Conservation (phyloP, 768 basidiomycete genomes). For the Termitomyces sp. region DNA sequence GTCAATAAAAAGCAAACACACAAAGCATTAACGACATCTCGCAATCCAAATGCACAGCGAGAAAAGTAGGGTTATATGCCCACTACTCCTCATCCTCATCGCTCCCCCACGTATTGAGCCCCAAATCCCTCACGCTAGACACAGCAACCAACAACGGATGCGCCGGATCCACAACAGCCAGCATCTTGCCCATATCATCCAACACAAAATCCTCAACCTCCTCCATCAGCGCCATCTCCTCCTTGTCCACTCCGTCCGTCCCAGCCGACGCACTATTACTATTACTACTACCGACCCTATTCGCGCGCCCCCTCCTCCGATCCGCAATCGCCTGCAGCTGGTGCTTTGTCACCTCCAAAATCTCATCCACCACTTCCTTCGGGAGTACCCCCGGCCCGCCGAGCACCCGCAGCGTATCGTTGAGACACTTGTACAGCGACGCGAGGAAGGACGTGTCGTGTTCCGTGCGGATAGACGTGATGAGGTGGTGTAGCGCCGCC, state of each 20-base stretch:
- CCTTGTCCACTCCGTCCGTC: constrained; percentile 39
- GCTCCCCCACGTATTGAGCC: constrained; percentile 45
- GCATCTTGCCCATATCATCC: constrained; percentile 73
- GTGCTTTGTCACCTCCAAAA: constrained; percentile 67
- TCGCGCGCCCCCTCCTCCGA: constrained; percentile 51
- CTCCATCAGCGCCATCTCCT: constrained; percentile 69
- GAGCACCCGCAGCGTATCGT: constrained; percentile 56
- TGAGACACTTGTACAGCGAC: constrained; percentile 70
- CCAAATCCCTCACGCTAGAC: constrained; percentile 68
- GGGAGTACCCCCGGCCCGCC: constrained; percentile 52
- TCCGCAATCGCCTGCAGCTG: constrained; percentile 71
- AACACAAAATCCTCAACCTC: constrained; percentile 82
- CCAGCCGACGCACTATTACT: not conserved
- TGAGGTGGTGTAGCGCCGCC: constrained; percentile 63
- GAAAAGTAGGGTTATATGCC: no score
- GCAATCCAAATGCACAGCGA: no score
- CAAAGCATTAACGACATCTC: no score
- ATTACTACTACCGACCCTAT: no score
- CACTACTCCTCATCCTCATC: constrained; percentile 36
- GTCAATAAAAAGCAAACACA: no score
- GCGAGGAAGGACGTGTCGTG: constrained; percentile 74
- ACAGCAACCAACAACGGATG: constrained; percentile 70
- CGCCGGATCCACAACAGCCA: constrained; percentile 48
- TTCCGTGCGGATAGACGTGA: constrained; percentile 62
- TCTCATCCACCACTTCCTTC: constrained; percentile 45